Conservation (phyloP, 768 basidiomycete species). For the Sutorius australiensis region DNA sequence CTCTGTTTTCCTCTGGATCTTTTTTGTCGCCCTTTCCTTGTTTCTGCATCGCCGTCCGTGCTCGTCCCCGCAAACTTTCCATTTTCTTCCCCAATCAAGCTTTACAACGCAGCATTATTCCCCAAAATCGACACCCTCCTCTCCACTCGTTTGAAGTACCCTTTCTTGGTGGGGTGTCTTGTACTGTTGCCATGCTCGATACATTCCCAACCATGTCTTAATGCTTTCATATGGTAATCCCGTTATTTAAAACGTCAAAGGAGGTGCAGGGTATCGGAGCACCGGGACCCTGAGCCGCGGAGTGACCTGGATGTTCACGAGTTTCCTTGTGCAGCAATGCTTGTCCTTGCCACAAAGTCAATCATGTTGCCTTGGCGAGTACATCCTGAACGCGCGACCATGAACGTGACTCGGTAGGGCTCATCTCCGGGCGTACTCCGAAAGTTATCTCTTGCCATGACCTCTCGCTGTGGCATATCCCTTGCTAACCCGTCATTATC, state of each 20-base stretch:
- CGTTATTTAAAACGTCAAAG: slow-evolving; percentile 23
- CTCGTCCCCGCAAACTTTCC: slow-evolving; percentile 17
- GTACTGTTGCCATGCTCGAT: slow-evolving; percentile 35
- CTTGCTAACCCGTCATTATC: slow-evolving; percentile 5
- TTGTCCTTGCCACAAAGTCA: slow-evolving; percentile 11
- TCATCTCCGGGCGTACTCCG: slow-evolving; percentile 10
- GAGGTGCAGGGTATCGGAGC: slow-evolving; percentile 8
- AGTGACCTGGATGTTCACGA: slow-evolving; percentile 5
- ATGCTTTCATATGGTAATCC: slow-evolving; percentile 35
- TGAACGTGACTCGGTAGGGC: neutral
- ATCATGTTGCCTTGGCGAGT: slow-evolving; percentile 1
- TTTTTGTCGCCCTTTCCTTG: slow-evolving; percentile 23
- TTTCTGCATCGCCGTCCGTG: slow-evolving; percentile 24
- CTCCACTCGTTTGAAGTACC: slow-evolving; percentile 27
- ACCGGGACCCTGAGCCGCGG: slow-evolving; percentile 8
- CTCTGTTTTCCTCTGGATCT: slow-evolving; percentile 18
- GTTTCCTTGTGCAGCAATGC: slow-evolving; percentile 2
- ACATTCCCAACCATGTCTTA: slow-evolving; percentile 33
- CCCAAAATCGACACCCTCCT: slow-evolving; percentile 25
- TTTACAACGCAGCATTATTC: slow-evolving; percentile 22
- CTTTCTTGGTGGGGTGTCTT: slow-evolving; percentile 28
- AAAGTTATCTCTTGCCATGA: slow-evolving; percentile 6
- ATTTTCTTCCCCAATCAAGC: slow-evolving; percentile 9
- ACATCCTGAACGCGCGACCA: neutral
- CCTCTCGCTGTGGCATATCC: slow-evolving; percentile 9